Evolutionary conservation across 768 basidiomycete genomes (phyloP), one percentile per base, ranked within the genome.

Genomic region (Lactarius vividus): DNA sequence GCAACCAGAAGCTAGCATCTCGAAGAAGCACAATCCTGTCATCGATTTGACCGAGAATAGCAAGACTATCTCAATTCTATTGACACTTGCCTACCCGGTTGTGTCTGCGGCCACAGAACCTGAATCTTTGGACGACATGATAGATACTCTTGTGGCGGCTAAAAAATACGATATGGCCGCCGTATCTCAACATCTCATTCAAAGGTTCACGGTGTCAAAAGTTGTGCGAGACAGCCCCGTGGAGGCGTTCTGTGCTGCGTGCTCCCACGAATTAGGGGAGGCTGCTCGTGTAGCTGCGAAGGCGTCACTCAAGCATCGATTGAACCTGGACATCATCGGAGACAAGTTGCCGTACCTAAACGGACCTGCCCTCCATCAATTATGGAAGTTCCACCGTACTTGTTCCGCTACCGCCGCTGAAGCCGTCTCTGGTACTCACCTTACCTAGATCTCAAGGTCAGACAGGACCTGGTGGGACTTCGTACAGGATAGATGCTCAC

Each of bases 361-460:
- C 2, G 61, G 57, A 26, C 52, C 28, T 15, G 57, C 59, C 2
- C 9, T 65, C 2, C 28, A 65, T 42, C 39, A 31, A 4, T 42
- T 65, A 11, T 59, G 20, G 31, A 9, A 35, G 9, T 65, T 35
- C 16, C 64, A 65, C 23, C 64, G 62, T 52, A 28, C 56, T 9
- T 63, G 62, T 39, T 63, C 56, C 28, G 20, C 11, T 5, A 56
- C 44, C 7, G 56, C 62, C 6, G 18, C 28, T 6, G 3, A 4
- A 7, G 3, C 20, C 23, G 44, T 62, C 11, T 44, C 54, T 1
- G 13, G 5, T 23, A 1, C 7, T 2, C 2, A 46, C 2, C 23
- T 49, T 35, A 10, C 40, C 3, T 62, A 54, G 54, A 35, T 62
- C 53, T n/a, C n/a, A n/a, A n/a, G n/a, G n/a, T n/a, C n/a, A n/a